Evolutionary conservation across 176 grass and related monocot genomes (phyloP).

Genomic region (Musa itinerans): DNA sequence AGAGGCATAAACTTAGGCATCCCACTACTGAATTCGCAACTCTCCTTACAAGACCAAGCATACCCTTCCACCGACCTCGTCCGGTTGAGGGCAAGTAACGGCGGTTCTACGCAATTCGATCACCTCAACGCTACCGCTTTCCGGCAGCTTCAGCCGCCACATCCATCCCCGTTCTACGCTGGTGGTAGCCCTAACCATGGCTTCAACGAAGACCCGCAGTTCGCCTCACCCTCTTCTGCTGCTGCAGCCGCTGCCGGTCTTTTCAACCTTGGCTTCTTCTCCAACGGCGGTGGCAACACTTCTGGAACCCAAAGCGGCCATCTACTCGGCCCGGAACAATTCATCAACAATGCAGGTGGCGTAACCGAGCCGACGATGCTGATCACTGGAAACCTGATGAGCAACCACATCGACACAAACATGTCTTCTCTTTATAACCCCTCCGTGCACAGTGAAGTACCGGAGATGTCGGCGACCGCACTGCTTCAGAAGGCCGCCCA

Average conservation of each 20-base stretch:
- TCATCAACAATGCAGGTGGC: constrained; percentile 1
- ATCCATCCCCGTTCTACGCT: background rate
- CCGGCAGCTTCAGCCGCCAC: constrained; percentile 4
- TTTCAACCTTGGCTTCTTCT: constrained; percentile 25
- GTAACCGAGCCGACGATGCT: constrained; percentile 12
- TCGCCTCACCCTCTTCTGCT: background rate
- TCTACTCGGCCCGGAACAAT: constrained; percentile 13
- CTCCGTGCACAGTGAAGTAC: background rate
- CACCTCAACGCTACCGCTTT: background rate
- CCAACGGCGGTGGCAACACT: constrained; percentile 1
- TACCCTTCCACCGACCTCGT: constrained; percentile 1
- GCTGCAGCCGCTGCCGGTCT: background rate
- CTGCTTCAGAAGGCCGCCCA: constrained; percentile 82
- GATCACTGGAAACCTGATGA: constrained; percentile 28
- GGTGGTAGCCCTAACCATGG: background rate
- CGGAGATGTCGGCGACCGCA: constrained; percentile 87
- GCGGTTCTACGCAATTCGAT: background rate
- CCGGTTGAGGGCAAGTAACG: background rate
- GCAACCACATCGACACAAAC: constrained; percentile 4
- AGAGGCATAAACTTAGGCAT: constrained; percentile 48
- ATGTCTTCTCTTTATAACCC: constrained; percentile 24
- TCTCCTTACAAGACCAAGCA: constrained; percentile 7
- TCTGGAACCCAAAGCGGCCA: background rate
- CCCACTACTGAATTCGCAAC: constrained; percentile 5
- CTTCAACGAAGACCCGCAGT: background rate